A percentile compares a stretch with the other conserved stretches of the same genome.
Conservation (phyloP, 2,329 filamentous ascomycete genomes). For the Alternaria burnsii region DNA sequence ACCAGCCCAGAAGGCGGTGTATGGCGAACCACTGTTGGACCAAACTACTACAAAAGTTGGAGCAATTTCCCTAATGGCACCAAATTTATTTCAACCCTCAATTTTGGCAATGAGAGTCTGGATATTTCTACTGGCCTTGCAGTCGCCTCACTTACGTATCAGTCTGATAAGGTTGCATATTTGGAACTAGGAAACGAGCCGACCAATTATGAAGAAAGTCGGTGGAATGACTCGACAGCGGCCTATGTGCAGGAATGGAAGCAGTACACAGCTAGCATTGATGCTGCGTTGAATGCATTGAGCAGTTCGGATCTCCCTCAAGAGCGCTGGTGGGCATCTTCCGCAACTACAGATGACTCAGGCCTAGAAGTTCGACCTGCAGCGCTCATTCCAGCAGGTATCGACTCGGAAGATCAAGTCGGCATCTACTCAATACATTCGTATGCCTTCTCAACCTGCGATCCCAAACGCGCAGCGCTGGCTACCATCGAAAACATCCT, state of each 20-base stretch:
- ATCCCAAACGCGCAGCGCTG: conserved; percentile 5
- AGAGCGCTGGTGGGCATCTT: conserved; percentile 23
- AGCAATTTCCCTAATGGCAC: conserved; percentile 20
- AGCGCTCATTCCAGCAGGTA: conserved; percentile 19
- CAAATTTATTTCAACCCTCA: conserved; percentile 19
- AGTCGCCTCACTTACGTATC: conserved; percentile 15
- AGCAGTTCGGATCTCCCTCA: conserved; percentile 3
- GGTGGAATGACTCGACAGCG: conserved; percentile 16
- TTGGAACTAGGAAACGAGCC: conserved; percentile 22
- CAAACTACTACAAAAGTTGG: conserved; percentile 19
- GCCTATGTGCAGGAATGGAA: conserved; percentile 20
- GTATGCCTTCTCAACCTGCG: conserved; percentile 17
- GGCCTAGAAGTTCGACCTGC: conserved; percentile 17
- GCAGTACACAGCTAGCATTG: conserved; percentile 14
- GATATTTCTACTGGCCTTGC: conserved; percentile 17
- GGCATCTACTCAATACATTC: conserved; percentile 18
- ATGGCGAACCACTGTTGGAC: conserved; percentile 19
- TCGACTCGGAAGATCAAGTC: conserved; percentile 14
- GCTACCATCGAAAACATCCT: conserved; percentile 22
- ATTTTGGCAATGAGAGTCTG: conserved; percentile 20
- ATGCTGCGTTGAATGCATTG: conserved; percentile 6
- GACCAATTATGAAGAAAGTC: conserved; percentile 13
- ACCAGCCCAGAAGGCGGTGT: conserved; percentile 18
- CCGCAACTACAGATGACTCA: conserved; percentile 19
- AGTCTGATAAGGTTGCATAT: conserved; percentile 16